phyloP scores from a whole-genome alignment of 2,329 filamentous ascomycete genomes.

The Amauroascus niger region DNA sequence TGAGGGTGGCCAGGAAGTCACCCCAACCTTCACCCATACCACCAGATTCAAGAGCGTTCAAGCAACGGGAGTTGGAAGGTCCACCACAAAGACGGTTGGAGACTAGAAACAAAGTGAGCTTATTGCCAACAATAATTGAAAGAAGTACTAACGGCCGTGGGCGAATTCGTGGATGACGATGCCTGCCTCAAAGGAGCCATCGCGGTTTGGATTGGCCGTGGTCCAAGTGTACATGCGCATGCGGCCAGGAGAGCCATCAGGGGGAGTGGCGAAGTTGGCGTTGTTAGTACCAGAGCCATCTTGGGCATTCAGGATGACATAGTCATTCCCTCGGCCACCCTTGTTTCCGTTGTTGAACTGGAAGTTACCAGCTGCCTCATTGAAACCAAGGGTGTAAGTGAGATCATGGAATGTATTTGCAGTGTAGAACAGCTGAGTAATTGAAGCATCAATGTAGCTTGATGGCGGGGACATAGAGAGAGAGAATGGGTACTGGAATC shows the following conservation, averaged over 20 bases:
- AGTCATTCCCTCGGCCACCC: slow-evolving; percentile 14
- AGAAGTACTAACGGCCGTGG: slow-evolving; percentile 15
- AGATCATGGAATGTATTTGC: slow-evolving; percentile 15
- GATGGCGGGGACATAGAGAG: slow-evolving; percentile 6
- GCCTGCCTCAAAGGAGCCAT: slow-evolving; percentile 14
- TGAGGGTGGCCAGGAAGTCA: slow-evolving; percentile 14
- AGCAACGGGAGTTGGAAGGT: slow-evolving; percentile 14
- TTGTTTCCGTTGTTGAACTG: slow-evolving; percentile 13
- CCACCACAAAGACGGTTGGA: slow-evolving; percentile 16
- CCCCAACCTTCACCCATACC: slow-evolving; percentile 17
- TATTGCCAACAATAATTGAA: neutral
- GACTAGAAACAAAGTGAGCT: slow-evolving; percentile 6
- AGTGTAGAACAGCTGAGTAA: slow-evolving; percentile 16
- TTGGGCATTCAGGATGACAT: slow-evolving; percentile 14
- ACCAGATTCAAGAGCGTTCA: slow-evolving; percentile 14
- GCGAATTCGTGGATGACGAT: slow-evolving; percentile 17
- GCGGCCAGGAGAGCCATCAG: slow-evolving; percentile 14
- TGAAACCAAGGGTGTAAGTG: slow-evolving; percentile 13
- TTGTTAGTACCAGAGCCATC: slow-evolving; percentile 16
- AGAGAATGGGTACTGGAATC: slow-evolving; percentile 13
- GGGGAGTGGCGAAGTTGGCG: slow-evolving; percentile 16
- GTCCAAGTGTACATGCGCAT: slow-evolving; percentile 18
- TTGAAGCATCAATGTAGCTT: slow-evolving; percentile 13
- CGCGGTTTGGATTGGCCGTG: slow-evolving; percentile 13
- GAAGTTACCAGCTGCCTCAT: slow-evolving; percentile 15